These are phyloP conservation scores for Toxoplasma gondii DNA, from an alignment of 169 alveolate genomes.

Conservation along the genomic window DNA sequence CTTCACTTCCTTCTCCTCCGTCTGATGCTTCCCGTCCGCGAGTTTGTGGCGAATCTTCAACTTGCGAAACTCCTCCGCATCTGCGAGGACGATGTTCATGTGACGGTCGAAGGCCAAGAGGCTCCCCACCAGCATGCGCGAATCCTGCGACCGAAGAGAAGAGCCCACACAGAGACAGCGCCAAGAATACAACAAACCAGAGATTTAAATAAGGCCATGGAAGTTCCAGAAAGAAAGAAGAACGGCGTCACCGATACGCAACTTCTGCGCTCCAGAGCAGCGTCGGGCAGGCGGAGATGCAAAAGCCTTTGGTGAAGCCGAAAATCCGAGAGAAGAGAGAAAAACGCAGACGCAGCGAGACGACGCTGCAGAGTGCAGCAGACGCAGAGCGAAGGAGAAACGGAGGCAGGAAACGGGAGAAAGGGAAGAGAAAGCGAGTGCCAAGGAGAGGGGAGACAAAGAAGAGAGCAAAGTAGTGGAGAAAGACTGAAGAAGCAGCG, in stretches of 20 bases:
- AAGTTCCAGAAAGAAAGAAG: neutral
- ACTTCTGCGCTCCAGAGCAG: neutral
- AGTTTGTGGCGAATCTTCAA: slow-evolving; percentile 77
- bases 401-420: too few relatives aligned
- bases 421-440: too few relatives aligned
- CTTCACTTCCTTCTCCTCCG: slow-evolving; percentile 89
- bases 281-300: neutral
- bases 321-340: too few relatives aligned
- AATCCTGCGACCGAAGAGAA: slow-evolving; percentile 80
- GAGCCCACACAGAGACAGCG: neutral
- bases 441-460: too few relatives aligned
- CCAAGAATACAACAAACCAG: neutral
- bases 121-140: slow-evolving; percentile 96
- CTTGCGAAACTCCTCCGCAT: slow-evolving; percentile 96
- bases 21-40: slow-evolving; percentile 13
- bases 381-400: too few relatives aligned
- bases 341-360: too few relatives aligned
- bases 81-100: slow-evolving; percentile 97
- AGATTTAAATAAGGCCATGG: neutral
- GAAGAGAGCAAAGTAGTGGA: too few relatives aligned
- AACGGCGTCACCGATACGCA: neutral
- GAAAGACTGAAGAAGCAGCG: too few relatives aligned
- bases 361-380: too few relatives aligned
- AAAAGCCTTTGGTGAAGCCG: neutral
- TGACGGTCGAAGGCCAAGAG: slow-evolving; percentile 99